Conservation (phyloP, 306 rosid species). For the Medicago arabica region DNA sequence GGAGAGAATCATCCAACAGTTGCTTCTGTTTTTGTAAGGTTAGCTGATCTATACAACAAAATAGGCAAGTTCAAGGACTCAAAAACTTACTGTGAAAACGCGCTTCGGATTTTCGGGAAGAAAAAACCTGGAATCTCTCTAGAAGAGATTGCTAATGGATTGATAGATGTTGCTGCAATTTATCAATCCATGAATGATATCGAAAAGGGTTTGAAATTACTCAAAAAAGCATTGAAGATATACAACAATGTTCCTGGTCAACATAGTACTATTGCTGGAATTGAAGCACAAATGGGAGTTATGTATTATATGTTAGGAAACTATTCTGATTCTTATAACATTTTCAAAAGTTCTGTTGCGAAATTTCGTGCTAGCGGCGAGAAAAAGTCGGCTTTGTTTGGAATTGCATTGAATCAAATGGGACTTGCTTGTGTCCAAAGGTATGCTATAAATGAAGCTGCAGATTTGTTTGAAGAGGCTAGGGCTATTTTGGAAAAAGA, state of each 20-base stretch:
- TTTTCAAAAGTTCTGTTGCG: slow-evolving; percentile 60
- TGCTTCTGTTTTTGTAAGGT: slow-evolving; percentile 77
- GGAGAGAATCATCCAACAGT: slow-evolving; percentile 81
- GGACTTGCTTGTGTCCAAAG: slow-evolving; percentile 85
- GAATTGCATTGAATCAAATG: slow-evolving; percentile 89
- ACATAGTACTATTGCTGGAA: slow-evolving; percentile 78
- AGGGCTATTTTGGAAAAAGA: slow-evolving; percentile 73
- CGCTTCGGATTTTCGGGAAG: slow-evolving; percentile 68
- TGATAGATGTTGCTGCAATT: slow-evolving; percentile 77
- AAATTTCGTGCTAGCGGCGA: slow-evolving; percentile 76
- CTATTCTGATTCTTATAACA: slow-evolving; percentile 68
- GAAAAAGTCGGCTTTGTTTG: slow-evolving; percentile 78
- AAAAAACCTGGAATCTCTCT: slow-evolving; percentile 59
- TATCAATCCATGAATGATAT: slow-evolving; percentile 84
- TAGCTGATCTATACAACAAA: slow-evolving; percentile 84
- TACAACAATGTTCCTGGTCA: slow-evolving; percentile 67
- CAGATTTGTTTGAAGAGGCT: slow-evolving; percentile 88
- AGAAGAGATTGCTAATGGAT: slow-evolving; percentile 84
- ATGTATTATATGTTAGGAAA: slow-evolving; percentile 79
- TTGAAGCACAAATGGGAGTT: slow-evolving; percentile 90
- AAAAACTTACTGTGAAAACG: slow-evolving; percentile 77
- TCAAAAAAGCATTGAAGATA: slow-evolving; percentile 75
- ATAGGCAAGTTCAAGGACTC: slow-evolving; percentile 81
- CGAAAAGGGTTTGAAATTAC: slow-evolving; percentile 73
- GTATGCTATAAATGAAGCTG: slow-evolving; percentile 81